Evolutionary conservation across 495 filamentous ascomycete genomes (phyloP).

Genomic region (Pyrenula aspistea): DNA sequence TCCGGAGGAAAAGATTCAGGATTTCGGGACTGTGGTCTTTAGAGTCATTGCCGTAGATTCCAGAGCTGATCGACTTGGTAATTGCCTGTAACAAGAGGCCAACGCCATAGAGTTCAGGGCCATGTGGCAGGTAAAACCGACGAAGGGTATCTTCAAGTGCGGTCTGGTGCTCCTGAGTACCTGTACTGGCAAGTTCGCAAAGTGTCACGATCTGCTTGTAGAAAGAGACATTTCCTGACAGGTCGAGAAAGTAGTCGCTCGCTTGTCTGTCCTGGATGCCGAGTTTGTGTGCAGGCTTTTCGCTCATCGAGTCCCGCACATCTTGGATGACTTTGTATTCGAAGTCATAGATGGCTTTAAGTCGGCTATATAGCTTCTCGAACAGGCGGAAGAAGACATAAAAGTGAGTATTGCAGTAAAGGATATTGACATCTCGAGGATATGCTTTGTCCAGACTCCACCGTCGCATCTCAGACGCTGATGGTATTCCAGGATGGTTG

Average conservation of each 20-base stretch:
- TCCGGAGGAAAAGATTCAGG: constrained; percentile 67
- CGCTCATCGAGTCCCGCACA: constrained; percentile 44
- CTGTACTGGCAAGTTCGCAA: constrained; percentile 55
- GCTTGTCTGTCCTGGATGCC: constrained; percentile 65
- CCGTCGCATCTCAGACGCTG: constrained; percentile 42
- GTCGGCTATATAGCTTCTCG: constrained; percentile 72
- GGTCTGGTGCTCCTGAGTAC: constrained; percentile 58
- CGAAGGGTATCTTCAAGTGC: constrained; percentile 82
- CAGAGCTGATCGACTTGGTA: constrained; percentile 53
- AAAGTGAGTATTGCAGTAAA: constrained; percentile 82
- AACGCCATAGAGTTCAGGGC: constrained; percentile 83
- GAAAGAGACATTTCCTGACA: constrained; percentile 46
- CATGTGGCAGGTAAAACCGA: constrained; percentile 74
- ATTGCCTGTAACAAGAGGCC: constrained; percentile 72
- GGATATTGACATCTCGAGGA: constrained; percentile 62
- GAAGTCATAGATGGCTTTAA: constrained; percentile 68
- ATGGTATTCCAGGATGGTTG: constrained; percentile 41
- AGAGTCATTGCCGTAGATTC: constrained; percentile 63
- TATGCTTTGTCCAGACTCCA: constrained; percentile 71
- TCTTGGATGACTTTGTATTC: constrained; percentile 60
- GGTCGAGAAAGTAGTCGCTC: constrained; percentile 69
- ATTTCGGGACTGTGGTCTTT: constrained; percentile 90
- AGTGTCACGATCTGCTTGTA: constrained; percentile 58
- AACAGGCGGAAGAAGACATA: constrained; percentile 91
- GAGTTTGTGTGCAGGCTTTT: constrained; percentile 61